Base-by-base conservation (phyloP, 495 filamentous ascomycete genomes). In the Cercophora newfieldiana region DNA sequence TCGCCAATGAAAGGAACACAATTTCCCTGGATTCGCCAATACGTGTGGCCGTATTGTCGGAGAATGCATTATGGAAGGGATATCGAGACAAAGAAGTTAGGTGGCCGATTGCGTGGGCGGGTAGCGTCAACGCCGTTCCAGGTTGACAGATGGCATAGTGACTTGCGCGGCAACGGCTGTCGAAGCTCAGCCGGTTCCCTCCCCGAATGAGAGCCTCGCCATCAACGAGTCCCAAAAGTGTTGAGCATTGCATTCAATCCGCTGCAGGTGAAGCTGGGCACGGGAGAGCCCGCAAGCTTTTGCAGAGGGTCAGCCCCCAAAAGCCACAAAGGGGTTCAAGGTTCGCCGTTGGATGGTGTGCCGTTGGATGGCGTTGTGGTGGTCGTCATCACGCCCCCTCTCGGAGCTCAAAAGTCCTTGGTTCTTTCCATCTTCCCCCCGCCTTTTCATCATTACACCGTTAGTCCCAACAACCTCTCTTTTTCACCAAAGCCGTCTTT, bases 391-490 rank as follows among this genome's bases (percentile, higher is more conserved):
- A 44, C 37, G 10, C 37, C 37, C 18, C 50, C 37, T 47, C 18
- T 47, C 37, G 8, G 7, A 31, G 51, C 30, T 22, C 28, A 5
- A 37, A 49, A 26, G 14, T 19, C 61, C 44, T 54, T 55, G 16
- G 33, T 30, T 50, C 54, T 48, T 10, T 33, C 48, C 55, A 25
- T 26, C 61, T 28, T 60, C 21, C 56, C 68, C 37, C 58, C 30
- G 44, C 53, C 37, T 19, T 44, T 67, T 54, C 25, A 61, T 44
- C 62, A 30, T 53, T n/a, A 26, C 50, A 53, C 19, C 29, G 29
- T n/a, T 33, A 25, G 37, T 63, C 55, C 61, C 51, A 54, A 58
- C 26, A 65, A 44, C 57, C 21, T 64, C 54, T 60, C 25, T 47
- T 48, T 47, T 28, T 24, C 19, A 59, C 30, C 18, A 8, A 49